Percentiles rank a stretch among this genome's conserved stretches.
Conservation (phyloP, 768 basidiomycete species). For the Suillus subaureus region DNA sequence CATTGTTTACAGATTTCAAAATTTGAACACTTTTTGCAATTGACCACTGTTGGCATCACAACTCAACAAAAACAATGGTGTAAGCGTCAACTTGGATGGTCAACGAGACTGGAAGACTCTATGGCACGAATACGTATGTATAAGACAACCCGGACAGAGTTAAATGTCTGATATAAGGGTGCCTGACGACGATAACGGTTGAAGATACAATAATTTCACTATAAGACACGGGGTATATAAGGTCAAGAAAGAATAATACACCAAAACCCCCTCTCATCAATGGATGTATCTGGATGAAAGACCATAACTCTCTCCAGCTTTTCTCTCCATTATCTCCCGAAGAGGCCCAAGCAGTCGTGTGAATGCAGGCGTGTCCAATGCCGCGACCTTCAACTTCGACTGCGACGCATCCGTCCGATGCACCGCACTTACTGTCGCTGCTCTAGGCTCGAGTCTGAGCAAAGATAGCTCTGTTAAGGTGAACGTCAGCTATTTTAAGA, state of each 20-base stretch:
- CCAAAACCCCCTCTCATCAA: slow-evolving; percentile 13
- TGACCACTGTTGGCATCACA: slow-evolving; percentile 33
- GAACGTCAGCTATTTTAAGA: slow-evolving; percentile 10
- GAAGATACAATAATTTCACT: slow-evolving; percentile 4
- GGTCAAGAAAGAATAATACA: slow-evolving; percentile 4
- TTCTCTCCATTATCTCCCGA: slow-evolving; percentile 90
- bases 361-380: slow-evolving; percentile 90
- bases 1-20: neutral
- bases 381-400: slow-evolving; percentile 88
- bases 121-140: neutral
- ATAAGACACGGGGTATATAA: slow-evolving; percentile 8
- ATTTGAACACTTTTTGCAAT: neutral
- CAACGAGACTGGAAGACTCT: neutral
- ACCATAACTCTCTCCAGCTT: slow-evolving; percentile 77
- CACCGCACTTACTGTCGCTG: slow-evolving; percentile 93
- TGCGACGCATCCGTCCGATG: slow-evolving; percentile 42
- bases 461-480: slow-evolving; percentile 78
- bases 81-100: slow-evolving; percentile 6
- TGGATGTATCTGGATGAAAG: slow-evolving; percentile 35
- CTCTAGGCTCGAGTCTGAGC: slow-evolving; percentile 85
- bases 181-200: neutral
- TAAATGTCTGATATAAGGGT: neutral
- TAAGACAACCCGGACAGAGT: neutral
- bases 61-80: slow-evolving; percentile 16
- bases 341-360: slow-evolving; percentile 91